Evolutionary conservation across 768 basidiomycete species (phyloP).

Genomic region (Pholiota conissans): DNA sequence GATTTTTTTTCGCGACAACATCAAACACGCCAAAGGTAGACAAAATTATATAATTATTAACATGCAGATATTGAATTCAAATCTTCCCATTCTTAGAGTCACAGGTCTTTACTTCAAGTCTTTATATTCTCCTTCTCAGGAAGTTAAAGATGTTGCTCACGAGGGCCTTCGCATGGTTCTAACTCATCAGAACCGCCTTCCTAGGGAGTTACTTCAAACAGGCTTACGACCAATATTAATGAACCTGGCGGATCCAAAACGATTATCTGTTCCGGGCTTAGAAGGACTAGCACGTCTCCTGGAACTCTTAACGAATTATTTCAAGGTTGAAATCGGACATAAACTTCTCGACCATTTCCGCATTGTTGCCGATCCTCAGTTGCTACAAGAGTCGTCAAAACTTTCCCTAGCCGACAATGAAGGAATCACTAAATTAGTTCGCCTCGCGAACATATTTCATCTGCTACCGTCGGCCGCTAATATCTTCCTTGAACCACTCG

Average conservation of each 20-base stretch:
- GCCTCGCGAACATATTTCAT: conserved; percentile 97
- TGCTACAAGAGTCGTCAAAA: conserved; percentile 76
- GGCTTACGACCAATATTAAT: conserved; percentile 95
- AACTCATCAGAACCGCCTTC: conserved; percentile 85
- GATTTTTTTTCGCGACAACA: conserved; percentile 89
- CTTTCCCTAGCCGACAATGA: conserved; percentile 85
- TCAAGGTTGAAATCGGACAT: conserved; percentile 98
- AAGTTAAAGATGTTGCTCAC: conserved; percentile 95
- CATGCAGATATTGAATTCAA: background rate
- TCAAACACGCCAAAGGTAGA: conserved; percentile 82
- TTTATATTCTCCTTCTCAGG: conserved; percentile 85
- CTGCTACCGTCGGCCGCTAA: conserved; percentile 92
- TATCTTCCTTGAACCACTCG: conserved; percentile 86
- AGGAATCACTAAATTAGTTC: conserved; percentile 88
- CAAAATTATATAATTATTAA: background rate
- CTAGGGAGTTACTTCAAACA: conserved; percentile 92
- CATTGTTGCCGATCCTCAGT: conserved; percentile 85
- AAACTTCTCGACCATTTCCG: conserved; percentile 97
- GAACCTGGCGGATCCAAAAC: conserved; percentile 96
- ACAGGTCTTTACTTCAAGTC: conserved; percentile 98
- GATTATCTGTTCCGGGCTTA: conserved; percentile 86
- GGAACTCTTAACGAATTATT: conserved; percentile 95
- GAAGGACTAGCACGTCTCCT: conserved; percentile 93
- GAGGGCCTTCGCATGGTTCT: conserved; percentile 90
- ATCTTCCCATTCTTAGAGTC: conserved; percentile 45